These are phyloP conservation scores for Paralagenidium karlingii DNA, from an alignment of 352 stramenopile genomes.

Conservation along the genomic window DNA sequence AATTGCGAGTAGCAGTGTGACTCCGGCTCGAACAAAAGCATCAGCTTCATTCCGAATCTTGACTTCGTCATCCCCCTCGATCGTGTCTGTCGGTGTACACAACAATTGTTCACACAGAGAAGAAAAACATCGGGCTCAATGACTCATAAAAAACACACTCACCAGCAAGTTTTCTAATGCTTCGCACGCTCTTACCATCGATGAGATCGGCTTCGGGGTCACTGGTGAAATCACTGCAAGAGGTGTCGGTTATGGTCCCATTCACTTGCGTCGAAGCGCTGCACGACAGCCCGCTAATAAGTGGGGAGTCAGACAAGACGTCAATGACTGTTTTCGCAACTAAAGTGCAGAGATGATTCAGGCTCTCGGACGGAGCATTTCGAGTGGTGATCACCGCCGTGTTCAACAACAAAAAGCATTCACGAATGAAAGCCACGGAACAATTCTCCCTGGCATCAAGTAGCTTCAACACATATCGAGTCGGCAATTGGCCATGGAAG, in stretches of 20 bases:
- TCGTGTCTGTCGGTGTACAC: no score
- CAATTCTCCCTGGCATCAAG: slow-evolving; percentile 24
- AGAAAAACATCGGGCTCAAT: no score
- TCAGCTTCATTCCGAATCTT: slow-evolving; percentile 50
- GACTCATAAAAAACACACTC: no score
- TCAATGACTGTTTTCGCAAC: slow-evolving; percentile 36
- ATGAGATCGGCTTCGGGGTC: no score
- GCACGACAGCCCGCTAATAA: slow-evolving; percentile 41
- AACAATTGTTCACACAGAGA: no score
- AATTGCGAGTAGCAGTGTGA: slow-evolving; percentile 59
- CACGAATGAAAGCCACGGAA: slow-evolving; percentile 41
- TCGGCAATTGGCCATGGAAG: slow-evolving; percentile 64
- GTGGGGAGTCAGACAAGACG: slow-evolving; percentile 38
- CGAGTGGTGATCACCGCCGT: slow-evolving; percentile 57
- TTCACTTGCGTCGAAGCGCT: no score
- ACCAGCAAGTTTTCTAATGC: no score
- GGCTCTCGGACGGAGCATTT: slow-evolving; percentile 42
- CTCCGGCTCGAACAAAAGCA: slow-evolving; percentile 46
- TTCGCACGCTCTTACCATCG: no score
- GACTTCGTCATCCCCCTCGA: slow-evolving; percentile 35
- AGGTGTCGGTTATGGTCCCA: no score
- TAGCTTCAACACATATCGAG: slow-evolving; percentile 33
- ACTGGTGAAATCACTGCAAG: no score
- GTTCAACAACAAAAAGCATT: slow-evolving; percentile 66
- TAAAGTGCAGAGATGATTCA: slow-evolving; percentile 35